Base-by-base conservation (phyloP, 2,329 filamentous ascomycete species). In the Colletotrichum sp. region DNA sequence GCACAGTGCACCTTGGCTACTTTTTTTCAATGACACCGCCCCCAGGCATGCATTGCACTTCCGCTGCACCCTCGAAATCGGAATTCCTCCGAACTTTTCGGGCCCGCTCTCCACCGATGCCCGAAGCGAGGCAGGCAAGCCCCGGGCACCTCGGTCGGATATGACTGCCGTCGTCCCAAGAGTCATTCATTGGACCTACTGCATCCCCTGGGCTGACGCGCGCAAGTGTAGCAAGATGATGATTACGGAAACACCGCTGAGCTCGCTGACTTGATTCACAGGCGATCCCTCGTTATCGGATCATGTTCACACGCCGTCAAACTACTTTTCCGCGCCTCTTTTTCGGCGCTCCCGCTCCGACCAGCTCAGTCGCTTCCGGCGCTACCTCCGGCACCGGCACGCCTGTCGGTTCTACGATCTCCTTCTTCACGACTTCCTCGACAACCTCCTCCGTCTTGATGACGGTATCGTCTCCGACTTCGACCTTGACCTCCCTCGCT, bases 401-500 rank as follows among this genome's bases (percentile, higher is more conserved):
- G 48, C n/a, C 24, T n/a, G 67, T 62, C 7, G 34, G 18, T 7
- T 30, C 43, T 26, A 38, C 34, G 34, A 72, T 58, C 52, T 21
- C 71, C 18, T 80, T 78, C 32, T 77, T 79, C 8, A 79, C 79
- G 21, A 80, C 78, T 72, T 85, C 83, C 70, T 82, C 81, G 78
- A 80, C 80, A 24, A 82, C 79, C 62, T 79, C 76, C 66, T 79
- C 79, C 58, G 72, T 69, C 75, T 77, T 71, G 38, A 74, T 66
- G n/a, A 73, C 72, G 10, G 65, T 77, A 38, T 79, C 76, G 6
- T 76, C 77, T 68, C 80, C 79, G 65, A 78, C 81, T 64, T 75
- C 61, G 52, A 78, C 80, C 66, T 74, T 65, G 78, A 21, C 70
- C 80, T 83, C 71, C 84, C 85, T 82, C 88, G 89, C 72, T 86